These are phyloP conservation scores for Claviceps spartinae DNA, from an alignment of 2,329 filamentous ascomycete species.

Conservation along the genomic window DNA sequence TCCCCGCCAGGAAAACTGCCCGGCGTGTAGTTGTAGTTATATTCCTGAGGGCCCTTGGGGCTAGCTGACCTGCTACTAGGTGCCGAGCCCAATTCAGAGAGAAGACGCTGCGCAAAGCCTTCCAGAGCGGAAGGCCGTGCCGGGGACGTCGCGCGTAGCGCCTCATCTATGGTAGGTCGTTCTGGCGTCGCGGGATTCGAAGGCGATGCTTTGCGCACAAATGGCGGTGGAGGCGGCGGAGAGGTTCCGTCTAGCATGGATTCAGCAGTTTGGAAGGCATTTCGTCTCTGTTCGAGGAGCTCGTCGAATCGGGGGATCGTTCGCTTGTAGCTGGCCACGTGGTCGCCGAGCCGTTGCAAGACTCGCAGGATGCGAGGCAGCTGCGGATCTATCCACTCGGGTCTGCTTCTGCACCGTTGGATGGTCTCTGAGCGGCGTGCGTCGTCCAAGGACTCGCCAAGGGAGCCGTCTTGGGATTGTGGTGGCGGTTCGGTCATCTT, in stretches of 20 bases:
- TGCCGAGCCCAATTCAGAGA: conserved; percentile 38
- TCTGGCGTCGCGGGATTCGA: conserved; percentile 24
- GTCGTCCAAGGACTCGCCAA: conserved; percentile 10
- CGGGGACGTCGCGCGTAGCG: conserved; percentile 35
- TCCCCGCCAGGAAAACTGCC: conserved; percentile 5
- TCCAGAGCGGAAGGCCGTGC: conserved; percentile 42
- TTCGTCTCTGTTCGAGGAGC: conserved; percentile 50
- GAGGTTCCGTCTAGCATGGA: conserved; percentile 23
- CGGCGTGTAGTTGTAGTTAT: conserved; percentile 16
- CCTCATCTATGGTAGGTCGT: conserved; percentile 29
- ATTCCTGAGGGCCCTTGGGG: conserved; percentile 37
- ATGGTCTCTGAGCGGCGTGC: conserved; percentile 30
- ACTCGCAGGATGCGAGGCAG: conserved; percentile 41
- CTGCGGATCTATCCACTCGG: conserved; percentile 36
- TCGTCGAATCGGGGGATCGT: conserved; percentile 61
- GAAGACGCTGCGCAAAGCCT: conserved; percentile 47
- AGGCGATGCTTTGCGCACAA: conserved; percentile 16
- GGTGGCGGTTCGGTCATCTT: not conserved
- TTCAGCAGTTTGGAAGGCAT: conserved; percentile 50
- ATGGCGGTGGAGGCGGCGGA: conserved; percentile 12
- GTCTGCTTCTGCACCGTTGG: conserved; percentile 37
- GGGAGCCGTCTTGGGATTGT: not conserved
- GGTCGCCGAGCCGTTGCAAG: conserved; percentile 46
- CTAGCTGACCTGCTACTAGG: conserved; percentile 26
- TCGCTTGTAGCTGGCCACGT: conserved; percentile 47